Evolutionary conservation across 179 eudicot genomes (phyloP), one percentile per base, ranked within the genome.

Genomic region (Actinidia arguta): DNA sequence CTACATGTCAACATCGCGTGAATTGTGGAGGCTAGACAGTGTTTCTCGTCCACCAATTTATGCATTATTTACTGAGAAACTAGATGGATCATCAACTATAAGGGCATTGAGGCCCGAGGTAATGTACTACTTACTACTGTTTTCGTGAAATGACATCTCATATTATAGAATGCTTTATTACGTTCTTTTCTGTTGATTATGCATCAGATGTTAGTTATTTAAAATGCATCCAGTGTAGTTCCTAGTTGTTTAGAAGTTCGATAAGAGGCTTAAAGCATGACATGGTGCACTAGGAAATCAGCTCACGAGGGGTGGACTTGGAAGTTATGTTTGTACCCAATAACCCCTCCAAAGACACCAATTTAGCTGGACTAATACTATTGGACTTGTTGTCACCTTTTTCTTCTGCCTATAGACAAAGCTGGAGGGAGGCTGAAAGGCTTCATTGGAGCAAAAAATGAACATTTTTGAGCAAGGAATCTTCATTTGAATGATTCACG

Each of bases 41-140:
- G 99, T 96, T 79, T 94, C 99, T 82, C 98, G 98, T 74, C 95
- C 99, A 61, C 99, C 99, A 52, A 95, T 96, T 78, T 96, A 96
- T 90, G 90, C 97, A 80, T 93, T 97, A 42, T 96, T 96, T 86
- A 95, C 98, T 3, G 98, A 96, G 89, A 95, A 94, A 71, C 88
- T 96, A 75, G 93, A 93, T 87, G 99, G 99, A 80, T 88, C 94
- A 39, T 87, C 98, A 84, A 96, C 99, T 63, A 92, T 96, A 84
- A 91, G 98, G 85, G 98, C 98, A 62, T 96, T 96, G 78, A 92
- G 87, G 63, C 84, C 91, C 31, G 92, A 89, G 98, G 99, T 95
- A 85, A 39, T 31, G 11, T 44, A 67, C 67, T 46, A 58, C 71
- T n/a, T 68, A 42, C 25, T 80, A 62, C 25, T 24, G 16, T 11